Evolutionary conservation across 352 stramenopile species (phyloP).

Genomic region (Globisporangium recalcitrans): DNA sequence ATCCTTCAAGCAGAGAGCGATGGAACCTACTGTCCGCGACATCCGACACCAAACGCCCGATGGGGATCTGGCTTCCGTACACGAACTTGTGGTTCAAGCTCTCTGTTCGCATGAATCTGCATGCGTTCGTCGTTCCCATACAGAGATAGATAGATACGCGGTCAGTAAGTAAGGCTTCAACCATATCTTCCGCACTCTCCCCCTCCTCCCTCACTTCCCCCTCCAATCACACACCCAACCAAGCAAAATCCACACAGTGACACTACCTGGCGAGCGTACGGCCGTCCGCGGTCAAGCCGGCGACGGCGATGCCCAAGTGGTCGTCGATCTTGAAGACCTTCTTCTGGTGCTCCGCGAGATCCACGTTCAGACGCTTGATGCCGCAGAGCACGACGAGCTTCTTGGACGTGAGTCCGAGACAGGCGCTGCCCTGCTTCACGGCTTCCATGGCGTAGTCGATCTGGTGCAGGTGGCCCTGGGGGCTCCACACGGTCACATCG

Average conservation of each 20-base stretch:
- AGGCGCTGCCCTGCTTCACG: constrained; percentile 95
- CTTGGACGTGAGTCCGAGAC: constrained; percentile 92
- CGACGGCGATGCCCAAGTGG: constrained; percentile 97
- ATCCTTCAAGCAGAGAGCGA: not conserved
- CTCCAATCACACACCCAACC: not conserved
- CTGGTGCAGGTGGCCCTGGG: constrained; percentile 98
- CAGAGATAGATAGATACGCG: not conserved
- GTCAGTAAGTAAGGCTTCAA: constrained; percentile 7
- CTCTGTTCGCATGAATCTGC: constrained; percentile 95
- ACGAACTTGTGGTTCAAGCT: constrained; percentile 99
- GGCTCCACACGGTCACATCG: constrained; percentile 99
- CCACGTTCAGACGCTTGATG: constrained; percentile 80
- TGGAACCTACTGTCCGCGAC: constrained; percentile 88
- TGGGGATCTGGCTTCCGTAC: constrained; percentile 94
- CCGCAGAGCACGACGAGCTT: constrained; percentile 92
- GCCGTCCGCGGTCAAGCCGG: constrained; percentile 96
- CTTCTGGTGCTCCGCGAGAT: constrained; percentile 95
- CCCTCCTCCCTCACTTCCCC: not conserved
- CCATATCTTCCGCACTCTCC: not conserved
- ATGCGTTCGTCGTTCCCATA: too few relatives aligned
- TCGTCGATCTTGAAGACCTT: constrained; percentile 99
- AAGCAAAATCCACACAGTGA: not conserved
- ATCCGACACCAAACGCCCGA: constrained; percentile 93
- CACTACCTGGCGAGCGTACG: constrained; percentile 85
- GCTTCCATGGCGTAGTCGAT: constrained; percentile 96